Evolutionary conservation across 2,329 filamentous ascomycete species (phyloP).

Genomic region (Hypoxylon sp.): DNA sequence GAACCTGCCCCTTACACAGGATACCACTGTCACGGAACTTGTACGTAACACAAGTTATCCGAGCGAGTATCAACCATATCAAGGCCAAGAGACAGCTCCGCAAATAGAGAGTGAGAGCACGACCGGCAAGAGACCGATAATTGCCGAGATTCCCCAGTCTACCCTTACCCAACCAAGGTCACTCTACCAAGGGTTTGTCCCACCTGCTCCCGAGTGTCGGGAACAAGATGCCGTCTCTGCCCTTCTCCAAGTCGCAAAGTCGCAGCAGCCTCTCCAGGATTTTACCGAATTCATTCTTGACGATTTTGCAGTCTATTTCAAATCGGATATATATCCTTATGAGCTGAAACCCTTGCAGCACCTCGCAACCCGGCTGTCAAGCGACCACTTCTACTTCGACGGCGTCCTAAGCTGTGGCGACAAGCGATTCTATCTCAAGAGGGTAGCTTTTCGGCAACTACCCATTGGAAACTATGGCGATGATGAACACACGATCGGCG

Average conservation of each 20-base stretch:
- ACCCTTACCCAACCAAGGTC: slow-evolving; percentile 41
- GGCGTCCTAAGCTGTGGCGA: slow-evolving; percentile 62
- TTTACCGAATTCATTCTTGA: slow-evolving; percentile 62
- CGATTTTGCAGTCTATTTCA: slow-evolving; percentile 65
- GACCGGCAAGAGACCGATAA: slow-evolving; percentile 14
- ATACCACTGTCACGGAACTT: neutral
- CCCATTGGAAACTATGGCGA: slow-evolving; percentile 72
- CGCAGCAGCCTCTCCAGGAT: slow-evolving; percentile 28
- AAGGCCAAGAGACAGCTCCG: slow-evolving; percentile 1
- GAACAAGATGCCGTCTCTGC: slow-evolving; percentile 47
- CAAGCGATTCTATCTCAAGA: slow-evolving; percentile 58
- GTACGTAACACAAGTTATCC: neutral
- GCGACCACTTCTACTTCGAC: slow-evolving; percentile 61
- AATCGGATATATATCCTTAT: slow-evolving; percentile 46
- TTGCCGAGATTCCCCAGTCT: slow-evolving; percentile 33
- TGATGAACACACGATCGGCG: slow-evolving; percentile 55
- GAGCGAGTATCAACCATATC: slow-evolving; percentile 1
- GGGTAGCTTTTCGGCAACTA: slow-evolving; percentile 63
- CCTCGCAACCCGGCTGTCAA: slow-evolving; percentile 51
- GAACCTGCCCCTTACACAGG: neutral
- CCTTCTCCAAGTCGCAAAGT: slow-evolving; percentile 39
- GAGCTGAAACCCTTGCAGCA: slow-evolving; percentile 66
- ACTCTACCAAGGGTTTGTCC: slow-evolving; percentile 38
- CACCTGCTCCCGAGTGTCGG: slow-evolving; percentile 32
- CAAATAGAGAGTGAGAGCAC: slow-evolving; percentile 1